A percentile compares a stretch with the other conserved stretches of the same genome.
These are phyloP conservation scores for Termitomyces sp. DNA, from an alignment of 768 basidiomycete genomes.

Conservation along the genomic window DNA sequence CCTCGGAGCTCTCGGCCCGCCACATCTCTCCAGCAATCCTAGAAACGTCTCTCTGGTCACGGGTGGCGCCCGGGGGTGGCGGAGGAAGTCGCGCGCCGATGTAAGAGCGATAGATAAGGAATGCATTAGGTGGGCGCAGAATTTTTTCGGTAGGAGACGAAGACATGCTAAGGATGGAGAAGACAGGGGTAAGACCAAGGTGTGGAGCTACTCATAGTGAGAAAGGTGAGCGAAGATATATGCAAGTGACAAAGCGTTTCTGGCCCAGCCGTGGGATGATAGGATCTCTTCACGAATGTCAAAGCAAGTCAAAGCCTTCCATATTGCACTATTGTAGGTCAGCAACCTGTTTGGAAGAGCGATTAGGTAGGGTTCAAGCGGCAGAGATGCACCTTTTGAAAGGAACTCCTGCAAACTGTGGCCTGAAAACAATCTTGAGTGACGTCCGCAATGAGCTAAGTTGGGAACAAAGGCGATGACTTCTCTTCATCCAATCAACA, in stretches of 20 bases:
- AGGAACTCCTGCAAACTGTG: too few species aligned
- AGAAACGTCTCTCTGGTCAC: neutral
- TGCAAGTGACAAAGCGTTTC: neutral
- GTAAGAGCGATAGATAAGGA: neutral
- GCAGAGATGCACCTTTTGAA: neutral
- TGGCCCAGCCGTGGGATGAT: neutral
- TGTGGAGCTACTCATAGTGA: neutral
- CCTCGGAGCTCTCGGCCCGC: neutral
- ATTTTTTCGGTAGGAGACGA: neutral
- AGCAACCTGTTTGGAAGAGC: neutral
- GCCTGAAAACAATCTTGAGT: neutral
- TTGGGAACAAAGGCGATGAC: neutral
- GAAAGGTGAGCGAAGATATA: neutral
- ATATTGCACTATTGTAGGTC: neutral
- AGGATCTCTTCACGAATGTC: neutral
- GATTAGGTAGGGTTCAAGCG: too few species aligned
- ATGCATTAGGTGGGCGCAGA: neutral
- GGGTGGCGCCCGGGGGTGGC: neutral
- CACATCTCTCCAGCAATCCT: neutral
- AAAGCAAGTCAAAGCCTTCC: neutral
- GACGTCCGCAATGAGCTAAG: neutral
- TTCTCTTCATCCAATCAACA: neutral
- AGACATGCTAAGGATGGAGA: neutral
- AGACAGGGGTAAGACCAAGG: neutral
- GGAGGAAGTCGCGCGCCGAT: neutral